Evolutionary conservation across 331 rosid genomes (phyloP).

Genomic region (Pyracantha coccinea): DNA sequence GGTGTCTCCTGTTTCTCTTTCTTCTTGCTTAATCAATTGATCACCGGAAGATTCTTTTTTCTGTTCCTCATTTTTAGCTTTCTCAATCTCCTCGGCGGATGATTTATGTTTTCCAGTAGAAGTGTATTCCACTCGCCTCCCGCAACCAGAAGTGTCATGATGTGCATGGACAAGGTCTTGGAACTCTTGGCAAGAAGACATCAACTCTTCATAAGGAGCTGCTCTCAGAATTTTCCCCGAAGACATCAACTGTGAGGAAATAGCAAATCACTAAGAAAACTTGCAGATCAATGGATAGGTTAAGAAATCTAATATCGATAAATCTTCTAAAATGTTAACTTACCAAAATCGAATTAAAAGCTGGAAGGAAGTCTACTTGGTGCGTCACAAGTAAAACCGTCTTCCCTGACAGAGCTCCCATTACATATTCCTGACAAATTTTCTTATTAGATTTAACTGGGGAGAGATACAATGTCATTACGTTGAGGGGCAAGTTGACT

Average conservation of each 20-base stretch:
- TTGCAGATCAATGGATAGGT: too few relatives aligned
- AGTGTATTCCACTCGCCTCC: not conserved
- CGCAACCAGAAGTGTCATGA: conserved; percentile 29
- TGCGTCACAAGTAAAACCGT: conserved; percentile 59
- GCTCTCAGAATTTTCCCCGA: conserved; percentile 34
- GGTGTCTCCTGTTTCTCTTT: conserved; percentile 10
- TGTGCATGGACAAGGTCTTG: conserved; percentile 48
- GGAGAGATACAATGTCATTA: not conserved
- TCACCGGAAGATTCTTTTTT: not conserved
- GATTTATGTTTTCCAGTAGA: not conserved
- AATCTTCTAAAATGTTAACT: conserved; percentile 17
- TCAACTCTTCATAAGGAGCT: conserved; percentile 36
- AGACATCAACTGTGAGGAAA: conserved; percentile 37
- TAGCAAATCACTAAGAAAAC: not conserved
- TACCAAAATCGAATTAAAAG: conserved; percentile 50
- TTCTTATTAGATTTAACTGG: not conserved
- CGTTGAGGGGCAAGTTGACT: not conserved
- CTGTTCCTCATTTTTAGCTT: conserved; percentile 10
- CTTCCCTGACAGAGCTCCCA: conserved; percentile 36
- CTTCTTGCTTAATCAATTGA: too few relatives aligned
- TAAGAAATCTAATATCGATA: too few relatives aligned
- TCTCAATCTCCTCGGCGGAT: conserved; percentile 13
- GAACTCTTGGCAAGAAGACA: conserved; percentile 41
- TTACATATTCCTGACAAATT: conserved; percentile 42
- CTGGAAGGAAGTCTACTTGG: conserved; percentile 62